Base-by-base conservation (phyloP, 257 asterid genomes). In the Solanum chiquidenum region DNA sequence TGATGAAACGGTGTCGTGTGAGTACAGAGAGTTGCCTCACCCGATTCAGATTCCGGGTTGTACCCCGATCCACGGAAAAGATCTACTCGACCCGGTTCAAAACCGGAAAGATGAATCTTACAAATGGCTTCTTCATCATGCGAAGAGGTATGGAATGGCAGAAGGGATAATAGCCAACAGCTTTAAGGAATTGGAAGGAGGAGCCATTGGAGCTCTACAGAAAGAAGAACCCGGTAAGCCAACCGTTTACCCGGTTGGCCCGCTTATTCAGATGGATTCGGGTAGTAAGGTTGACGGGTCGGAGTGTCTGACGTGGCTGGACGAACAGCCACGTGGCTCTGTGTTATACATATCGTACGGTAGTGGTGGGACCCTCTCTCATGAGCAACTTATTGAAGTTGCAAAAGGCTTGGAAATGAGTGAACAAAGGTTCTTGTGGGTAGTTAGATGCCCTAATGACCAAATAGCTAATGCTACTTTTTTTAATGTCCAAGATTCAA, bases 311-410 rank as follows among this genome's bases (percentile, higher is more conserved):
- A 90, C 91, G 68, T 96, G 98, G 98, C 60, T 96, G 68, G 92
- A 91, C 73, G 89, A 92, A 1, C 99, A 96, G 88, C 98, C 98
- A 14, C 89, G 82, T 34, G 93, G 93, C 0, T 96, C 99, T 0
- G 99, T 96, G 5, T 25, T 96, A 83, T 96, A 82, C 71, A 87
- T 96, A 6, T 96, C 98, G 0, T 95, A 92, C 9, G 99, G 99
- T 4, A 95, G 98, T 18, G 98, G 95, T 55, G 99, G 99, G 88
- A 88, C 97, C 35, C 90, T 94, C 20, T 69, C 94, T 5, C 94
- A 89, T 29, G 88, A 88, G 4, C 98, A 96, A 58, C 64, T 90
- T 0, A 66, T 60, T 1, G 93, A 91, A n/a, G 5, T 91, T 6
- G 93, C 93, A 0, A 20, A 62, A 31, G 93, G 92, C 3, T 66